Evolutionary conservation across 2,329 filamentous ascomycete genomes (phyloP).

Genomic region (Trichoderma sp.): DNA sequence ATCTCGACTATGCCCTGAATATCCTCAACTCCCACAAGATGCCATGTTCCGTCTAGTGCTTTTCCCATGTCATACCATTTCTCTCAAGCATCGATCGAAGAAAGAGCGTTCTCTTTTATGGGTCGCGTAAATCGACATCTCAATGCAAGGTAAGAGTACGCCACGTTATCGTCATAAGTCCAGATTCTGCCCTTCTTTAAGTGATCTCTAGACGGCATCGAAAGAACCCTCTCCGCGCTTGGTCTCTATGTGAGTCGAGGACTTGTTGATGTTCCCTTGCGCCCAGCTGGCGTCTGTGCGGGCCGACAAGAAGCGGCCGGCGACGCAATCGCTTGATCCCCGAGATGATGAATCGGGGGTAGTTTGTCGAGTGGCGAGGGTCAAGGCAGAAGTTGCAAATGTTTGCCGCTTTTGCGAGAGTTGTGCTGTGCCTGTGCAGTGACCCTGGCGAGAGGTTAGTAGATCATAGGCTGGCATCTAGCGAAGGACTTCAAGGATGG

Average conservation of each 20-base stretch:
- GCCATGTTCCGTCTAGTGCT: too few relatives aligned
- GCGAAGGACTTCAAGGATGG: too few relatives aligned
- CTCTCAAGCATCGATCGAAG: background rate
- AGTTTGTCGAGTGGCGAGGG: slow-evolving; percentile 10
- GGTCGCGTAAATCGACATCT: slow-evolving; percentile 15
- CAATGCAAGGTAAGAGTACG: slow-evolving; percentile 3
- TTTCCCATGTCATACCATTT: background rate
- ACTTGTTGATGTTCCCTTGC: slow-evolving; percentile 18
- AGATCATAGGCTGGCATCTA: too few relatives aligned
- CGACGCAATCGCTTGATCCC: slow-evolving; percentile 18
- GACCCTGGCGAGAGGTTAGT: too few relatives aligned
- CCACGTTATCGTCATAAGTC: slow-evolving; percentile 27
- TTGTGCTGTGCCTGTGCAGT: too few relatives aligned
- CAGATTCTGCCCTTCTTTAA: slow-evolving; percentile 12
- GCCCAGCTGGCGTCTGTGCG: slow-evolving; percentile 26
- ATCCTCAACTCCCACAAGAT: background rate
- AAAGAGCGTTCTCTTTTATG: background rate
- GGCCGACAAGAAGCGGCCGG: slow-evolving; percentile 12
- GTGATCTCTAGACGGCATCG: slow-evolving; percentile 25
- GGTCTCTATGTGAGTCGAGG: slow-evolving; percentile 1
- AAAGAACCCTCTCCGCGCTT: slow-evolving; percentile 19
- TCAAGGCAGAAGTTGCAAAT: too few relatives aligned
- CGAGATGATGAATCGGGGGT: slow-evolving; percentile 2
- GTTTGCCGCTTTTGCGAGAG: too few relatives aligned
- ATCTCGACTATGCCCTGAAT: background rate